Evolutionary conservation across 208 protist species (phyloP), one percentile per base, ranked within the genome.

Genomic region (Angomonas deanei): DNA sequence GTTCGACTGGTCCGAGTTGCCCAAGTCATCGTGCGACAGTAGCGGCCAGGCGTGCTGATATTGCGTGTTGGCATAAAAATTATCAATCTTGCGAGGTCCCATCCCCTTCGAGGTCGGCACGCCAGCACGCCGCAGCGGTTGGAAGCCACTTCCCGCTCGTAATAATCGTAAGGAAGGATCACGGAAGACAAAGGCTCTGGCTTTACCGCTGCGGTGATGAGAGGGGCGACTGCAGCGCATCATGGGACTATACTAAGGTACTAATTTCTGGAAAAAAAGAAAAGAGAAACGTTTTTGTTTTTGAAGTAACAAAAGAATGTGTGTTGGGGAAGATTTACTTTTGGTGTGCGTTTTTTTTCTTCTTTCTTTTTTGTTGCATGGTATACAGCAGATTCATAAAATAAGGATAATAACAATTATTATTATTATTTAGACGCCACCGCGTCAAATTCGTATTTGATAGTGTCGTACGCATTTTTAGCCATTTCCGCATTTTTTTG

Each of bases 41-140:
- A 96, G 73, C 57, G 86, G 90, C 83, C 86, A 93, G 10, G 90
- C 90, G 66, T 96, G 88, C 54, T 94, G 85, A 64, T 94, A 92
- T 63, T 92, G 88, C 55, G 59, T 75, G 58, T 92, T 94, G 19
- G 84, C 88, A 57, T 91, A 72, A 50, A 91, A 86, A 57, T 78
- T 76, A 62, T 92, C 84, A 10, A 92, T 68, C 53, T 92, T 82
- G 11, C 74, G 70, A 64, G 71, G 92, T 27, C 85, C 85, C 8
- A 84, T 63, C 1, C 78, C 71, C 6, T 67, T 57, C 32, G 86
- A 78, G 0, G 72, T 39, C 3, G 71, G 72, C 83, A 94, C 87
- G 31, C 85, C 88, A 81, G 91, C 92, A 48, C 88, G 88, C 61
- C 74, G 62, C 39, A 94, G 74, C 59, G 78, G 76, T 46, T 84